Percentiles rank a stretch among this genome's conserved stretches.
phyloP scores from a whole-genome alignment of 495 filamentous ascomycete species.

The Aspergillus steynii region DNA sequence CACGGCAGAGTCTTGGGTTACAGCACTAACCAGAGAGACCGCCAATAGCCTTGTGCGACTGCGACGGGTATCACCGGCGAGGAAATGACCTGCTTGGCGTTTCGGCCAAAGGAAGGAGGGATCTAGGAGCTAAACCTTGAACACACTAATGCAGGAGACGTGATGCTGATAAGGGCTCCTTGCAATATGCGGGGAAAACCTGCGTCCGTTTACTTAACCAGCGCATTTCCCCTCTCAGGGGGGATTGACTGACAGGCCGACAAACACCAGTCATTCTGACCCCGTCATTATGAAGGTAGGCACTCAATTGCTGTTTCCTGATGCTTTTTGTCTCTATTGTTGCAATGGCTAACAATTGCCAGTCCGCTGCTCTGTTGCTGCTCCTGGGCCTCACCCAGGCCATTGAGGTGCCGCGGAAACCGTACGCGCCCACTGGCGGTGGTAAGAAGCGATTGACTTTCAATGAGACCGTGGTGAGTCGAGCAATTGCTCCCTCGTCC shows the following conservation, averaged over 20 bases:
- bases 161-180: slow-evolving; percentile 4
- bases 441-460: slow-evolving; percentile 19
- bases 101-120: background rate
- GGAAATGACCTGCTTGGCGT: slow-evolving; percentile 13
- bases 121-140: background rate
- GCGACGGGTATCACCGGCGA: slow-evolving; percentile 5
- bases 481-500: slow-evolving; percentile 13
- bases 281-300: slow-evolving; percentile 7
- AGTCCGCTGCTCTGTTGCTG: slow-evolving; percentile 2
- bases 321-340: background rate
- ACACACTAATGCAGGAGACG: slow-evolving; percentile 2
- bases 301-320: background rate
- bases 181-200: slow-evolving; percentile 4
- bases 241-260: background rate
- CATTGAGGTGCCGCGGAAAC: slow-evolving; percentile 11
- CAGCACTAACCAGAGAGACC: slow-evolving; percentile 15
- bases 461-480: slow-evolving; percentile 18
- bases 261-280: background rate
- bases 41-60: slow-evolving; percentile 5
- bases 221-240: background rate
- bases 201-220: background rate
- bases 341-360: background rate
- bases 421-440: slow-evolving; percentile 9
- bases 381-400: slow-evolving; percentile 14
- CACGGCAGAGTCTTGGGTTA: slow-evolving; percentile 18